Conservation (phyloP, 495 filamentous ascomycete genomes). For the Chaetomium tenue region DNA sequence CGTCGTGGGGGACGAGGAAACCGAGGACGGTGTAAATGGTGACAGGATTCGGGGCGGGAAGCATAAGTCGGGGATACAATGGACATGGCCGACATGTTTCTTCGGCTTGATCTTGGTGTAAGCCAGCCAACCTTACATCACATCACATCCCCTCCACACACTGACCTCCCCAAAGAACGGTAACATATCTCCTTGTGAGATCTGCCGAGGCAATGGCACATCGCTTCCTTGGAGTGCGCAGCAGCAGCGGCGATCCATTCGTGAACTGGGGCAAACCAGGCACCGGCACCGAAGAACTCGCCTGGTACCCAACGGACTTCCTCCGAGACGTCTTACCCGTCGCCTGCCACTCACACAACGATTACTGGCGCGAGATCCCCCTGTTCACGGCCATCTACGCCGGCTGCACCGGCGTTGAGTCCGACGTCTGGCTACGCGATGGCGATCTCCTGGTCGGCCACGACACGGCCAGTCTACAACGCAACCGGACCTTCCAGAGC, state of each 20-base stretch:
- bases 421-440: conserved; percentile 82
- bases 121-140: not conserved
- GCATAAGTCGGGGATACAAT: not conserved
- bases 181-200: not conserved
- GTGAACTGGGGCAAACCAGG: conserved; percentile 53
- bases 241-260: conserved; percentile 51
- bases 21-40: not conserved
- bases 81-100: conserved; percentile 12
- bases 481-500: conserved; percentile 56
- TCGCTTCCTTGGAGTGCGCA: not conserved
- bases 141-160: not conserved
- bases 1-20: conserved; percentile 4
- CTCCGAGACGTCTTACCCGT: conserved; percentile 68
- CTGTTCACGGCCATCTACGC: conserved; percentile 60
- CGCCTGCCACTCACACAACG: conserved; percentile 80
- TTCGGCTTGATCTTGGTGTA: conserved; percentile 20
- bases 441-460: conserved; percentile 64
- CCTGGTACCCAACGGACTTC: conserved; percentile 73
- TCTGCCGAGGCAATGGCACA: conserved; percentile 7
- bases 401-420: conserved; percentile 74
- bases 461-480: conserved; percentile 50
- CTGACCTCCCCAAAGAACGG: conserved; percentile 2
- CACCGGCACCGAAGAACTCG: conserved; percentile 47
- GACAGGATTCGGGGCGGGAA: not conserved
- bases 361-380: conserved; percentile 84